Evolutionary conservation across 2,329 filamentous ascomycete species (phyloP), one percentile per base, ranked within the genome.

Genomic region (Curvularia lunata): DNA sequence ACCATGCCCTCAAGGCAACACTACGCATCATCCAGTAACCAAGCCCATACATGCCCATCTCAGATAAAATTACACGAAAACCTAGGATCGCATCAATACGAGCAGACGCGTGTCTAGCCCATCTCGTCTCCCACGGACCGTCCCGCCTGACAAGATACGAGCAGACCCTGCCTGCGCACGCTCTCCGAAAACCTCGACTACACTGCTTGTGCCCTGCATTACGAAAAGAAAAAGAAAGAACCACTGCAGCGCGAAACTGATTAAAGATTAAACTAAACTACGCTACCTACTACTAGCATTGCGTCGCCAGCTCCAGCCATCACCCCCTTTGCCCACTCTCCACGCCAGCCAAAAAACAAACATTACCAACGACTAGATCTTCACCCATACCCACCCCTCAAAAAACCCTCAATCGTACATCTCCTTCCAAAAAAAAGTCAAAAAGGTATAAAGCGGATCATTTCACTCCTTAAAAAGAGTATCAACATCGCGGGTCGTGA

Each of bases 401-500:
- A 34, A 47, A 61, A 56, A 43, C 51, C 49, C 41, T 57, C 52
- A 40, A 50, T 52, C 32, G 28, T 30, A 8, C 8, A 10, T 30
- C 32, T 34, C 32, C 32, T 30, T 54, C 21, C 9, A 42, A 16
- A 23, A n/a, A 27, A 30, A 48, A 49, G 56, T 55, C 13, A 30
- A 47, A 47, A 65, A 63, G 63, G 61, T 65, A 65, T 67, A 67
- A 52, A 59, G 58, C 59, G 60, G 46, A 58, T 46, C 48, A 48
- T 50, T 54, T 42, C 58, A 58, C 58, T 64, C 25, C 6, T 5
- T 61, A 59, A 56, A 64, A 66, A 65, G 64, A 73, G 69, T 64
- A 62, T 62, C 59, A 72, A 70, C 72, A 65, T 75, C 62, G 63
- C 68, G 28, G 28, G 63, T 75, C 72, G 65, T 74, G 62, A 72